Base-by-base conservation (phyloP, 2,329 filamentous ascomycete species). In the Calcarisporium arbuscula region DNA sequence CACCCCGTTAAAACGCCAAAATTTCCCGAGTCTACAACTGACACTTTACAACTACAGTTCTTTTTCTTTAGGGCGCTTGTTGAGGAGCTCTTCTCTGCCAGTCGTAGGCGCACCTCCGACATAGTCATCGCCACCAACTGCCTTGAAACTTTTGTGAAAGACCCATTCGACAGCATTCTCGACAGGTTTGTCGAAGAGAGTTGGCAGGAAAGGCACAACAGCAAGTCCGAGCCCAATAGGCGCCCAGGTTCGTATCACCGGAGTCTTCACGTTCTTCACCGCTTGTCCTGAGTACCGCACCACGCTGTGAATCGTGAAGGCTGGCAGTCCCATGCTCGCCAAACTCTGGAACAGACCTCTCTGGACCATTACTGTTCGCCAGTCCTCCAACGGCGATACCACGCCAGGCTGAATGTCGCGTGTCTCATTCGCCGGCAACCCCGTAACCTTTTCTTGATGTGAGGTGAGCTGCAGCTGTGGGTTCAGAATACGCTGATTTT, bases 271-370 rank as follows among this genome's bases (percentile, higher is more conserved):
- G 48, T 85, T 70, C 65, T 90, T 95, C 67, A 98, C 59, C n/a
- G 87, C 87, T 25, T 70, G 71, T 1, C 92, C 88, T 1, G 85
- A 89, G 54, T 98, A 95, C 41, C 80, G 77, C 33, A 98, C 92
- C 6, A 96, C 82, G 42, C 82, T 88, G 60, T 95, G 90, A 38
- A 96, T 95, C 0, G 88, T 95, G 43, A 95, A 86, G 0, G 89
- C 90, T 1, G 90, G 92, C 46, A 96, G 61, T 3, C 86, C 92
- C 92, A 98, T 98, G 51, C 80, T 86, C 0, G 92, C 92, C 30
- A 98, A 42, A 45, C 78, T 79, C 64, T 98, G 92, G 63, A 98
- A 98, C 16, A 95, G 72, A 2, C 79, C 89, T 44, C 92, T 70
- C 65, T 98, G 86, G 17, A 80, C 82, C 84, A 95, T 94, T 6